Evolutionary conservation across 805 yeast genomes (phyloP), one percentile per base, ranked within the genome.

Genomic region (Grigorovia humatica): DNA sequence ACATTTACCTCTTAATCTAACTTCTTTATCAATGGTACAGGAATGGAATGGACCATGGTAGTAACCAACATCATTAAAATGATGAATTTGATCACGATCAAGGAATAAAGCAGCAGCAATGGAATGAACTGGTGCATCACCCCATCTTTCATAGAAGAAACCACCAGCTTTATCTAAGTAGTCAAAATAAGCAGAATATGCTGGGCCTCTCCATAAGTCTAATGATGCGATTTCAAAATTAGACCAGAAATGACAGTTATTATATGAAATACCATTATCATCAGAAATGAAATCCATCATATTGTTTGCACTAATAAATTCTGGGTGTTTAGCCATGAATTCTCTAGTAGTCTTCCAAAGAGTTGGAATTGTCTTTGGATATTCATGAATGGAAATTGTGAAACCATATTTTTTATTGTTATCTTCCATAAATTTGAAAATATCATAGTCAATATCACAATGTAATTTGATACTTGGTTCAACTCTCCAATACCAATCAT

Each of bases 61-160:
- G 69, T 88, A 88, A 49, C 96, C 96, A 55, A 88, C 78, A 62
- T 88, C 95, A 54, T 80, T 84, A 65, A 89, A 89, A 75, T 84
- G 81, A 63, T 88, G 95, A 48, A 88, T 70, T 62, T 82, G 73
- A 55, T 79, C 81, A 65, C 77, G 80, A 51, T 85, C 80, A 67
- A 87, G 65, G 71, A 88, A 85, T 57, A 88, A 71, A 4, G 93
- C 73, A 19, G 87, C 96, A 35, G 93, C 96, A 61, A 88, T 82
- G 6, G 95, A 85, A 68, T 88, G 96, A 48, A 88, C 83, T 40
- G 96, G 96, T 29, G 95, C 96, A 69, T 88, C 96, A 60, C 96
- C 95, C 96, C 95, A 87, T 70, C 96, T 78, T 73, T 85, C 89
- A 68, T 88, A 88, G 72, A 85, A 88, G 72, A 88, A 88, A n/a